These are phyloP conservation scores for Parascedosporium putredinis DNA, from an alignment of 2,329 filamentous ascomycete species.

Conservation along the genomic window DNA sequence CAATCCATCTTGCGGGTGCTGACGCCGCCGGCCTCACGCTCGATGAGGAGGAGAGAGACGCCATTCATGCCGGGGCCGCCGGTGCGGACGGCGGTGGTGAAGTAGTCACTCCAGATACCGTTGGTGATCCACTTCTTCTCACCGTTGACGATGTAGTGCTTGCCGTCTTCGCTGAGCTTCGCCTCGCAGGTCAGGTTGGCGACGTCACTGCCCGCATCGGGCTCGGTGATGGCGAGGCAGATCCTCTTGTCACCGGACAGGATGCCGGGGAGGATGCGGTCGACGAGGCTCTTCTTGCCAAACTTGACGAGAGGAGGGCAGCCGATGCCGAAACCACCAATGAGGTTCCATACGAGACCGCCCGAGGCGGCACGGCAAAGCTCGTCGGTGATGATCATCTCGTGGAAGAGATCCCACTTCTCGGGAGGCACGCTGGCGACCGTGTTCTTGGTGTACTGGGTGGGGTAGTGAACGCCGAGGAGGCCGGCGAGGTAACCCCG, in stretches of 20 bases:
- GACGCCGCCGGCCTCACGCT: slow-evolving; percentile 74
- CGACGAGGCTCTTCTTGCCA: slow-evolving; percentile 71
- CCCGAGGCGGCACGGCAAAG: slow-evolving; percentile 79
- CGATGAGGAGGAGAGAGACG: slow-evolving; percentile 81
- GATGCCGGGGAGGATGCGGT: slow-evolving; percentile 82
- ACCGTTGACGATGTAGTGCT: slow-evolving; percentile 98
- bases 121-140: slow-evolving; percentile 99
- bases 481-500: slow-evolving; percentile 89
- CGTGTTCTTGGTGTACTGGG: slow-evolving; percentile 57
- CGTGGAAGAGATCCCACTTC: slow-evolving; percentile 97
- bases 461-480: slow-evolving; percentile 73
- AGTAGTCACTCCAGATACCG: slow-evolving; percentile 93
- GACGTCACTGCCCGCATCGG: slow-evolving; percentile 88
- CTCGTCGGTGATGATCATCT: slow-evolving; percentile 92
- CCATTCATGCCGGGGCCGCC: slow-evolving; percentile 86
- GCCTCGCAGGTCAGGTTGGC: slow-evolving; percentile 94
- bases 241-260: slow-evolving; percentile 91
- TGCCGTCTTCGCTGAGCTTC: slow-evolving; percentile 87
- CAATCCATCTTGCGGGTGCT: slow-evolving; percentile 95
- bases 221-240: slow-evolving; percentile 94
- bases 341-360: slow-evolving; percentile 92
- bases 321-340: slow-evolving; percentile 94
- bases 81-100: slow-evolving; percentile 91
- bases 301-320: slow-evolving; percentile 88
- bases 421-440: slow-evolving; percentile 73